Evolutionary conservation across 257 asterid species (phyloP), one percentile per base, ranked within the genome.

Genomic region (Orobanche coerulescens): DNA sequence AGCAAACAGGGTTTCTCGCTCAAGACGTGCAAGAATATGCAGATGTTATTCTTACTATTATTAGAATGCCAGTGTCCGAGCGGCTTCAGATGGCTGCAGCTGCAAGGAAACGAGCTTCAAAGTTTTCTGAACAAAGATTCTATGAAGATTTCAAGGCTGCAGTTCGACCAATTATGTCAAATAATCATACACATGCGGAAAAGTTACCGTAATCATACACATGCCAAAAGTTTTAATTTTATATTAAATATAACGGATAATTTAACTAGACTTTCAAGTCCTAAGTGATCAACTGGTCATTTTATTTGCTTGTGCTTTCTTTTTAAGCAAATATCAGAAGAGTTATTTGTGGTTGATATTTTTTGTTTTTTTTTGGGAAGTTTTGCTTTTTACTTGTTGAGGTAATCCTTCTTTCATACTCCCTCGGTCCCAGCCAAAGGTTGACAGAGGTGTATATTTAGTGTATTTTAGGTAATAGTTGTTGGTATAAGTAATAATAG

Each of bases 1-100:
- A 62, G 42, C 79, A 75, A 65, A 93, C 97, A n/a, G 97, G 99
- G 39, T 86, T 78, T 67, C 90, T 93, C 0, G 95, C 97, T 8
- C 71, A 80, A 64, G 73, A 62, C 37, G 77, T 79, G 61, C 79
- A 84, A 73, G 96, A 86, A 64, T 93, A 82, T 58, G 90, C 96
- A 36, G 88, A 85, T 33, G 88, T 94, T 44, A 89, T 93, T 57
- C 33, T 79, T 16, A 65, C 71, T 26, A 64, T 89, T 55, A 54
- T 83, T 8, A 69, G 61, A 73, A 84, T 93, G 95, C 76, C 95
- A 4, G 79, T 58, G 37, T 20, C 79, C 2, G 82, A 84, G 58
- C 79, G 92, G 64, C 78, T 81, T 19, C 82, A 73, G 66, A 89
- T 89, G 88, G 92, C 90, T 42, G 81, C 85, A 6, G 88, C 95